A percentile compares a stretch with the other conserved stretches of the same genome.
These are phyloP conservation scores for Ceratocystis variospora DNA, from an alignment of 2,329 filamentous ascomycete genomes.

Conservation along the genomic window DNA sequence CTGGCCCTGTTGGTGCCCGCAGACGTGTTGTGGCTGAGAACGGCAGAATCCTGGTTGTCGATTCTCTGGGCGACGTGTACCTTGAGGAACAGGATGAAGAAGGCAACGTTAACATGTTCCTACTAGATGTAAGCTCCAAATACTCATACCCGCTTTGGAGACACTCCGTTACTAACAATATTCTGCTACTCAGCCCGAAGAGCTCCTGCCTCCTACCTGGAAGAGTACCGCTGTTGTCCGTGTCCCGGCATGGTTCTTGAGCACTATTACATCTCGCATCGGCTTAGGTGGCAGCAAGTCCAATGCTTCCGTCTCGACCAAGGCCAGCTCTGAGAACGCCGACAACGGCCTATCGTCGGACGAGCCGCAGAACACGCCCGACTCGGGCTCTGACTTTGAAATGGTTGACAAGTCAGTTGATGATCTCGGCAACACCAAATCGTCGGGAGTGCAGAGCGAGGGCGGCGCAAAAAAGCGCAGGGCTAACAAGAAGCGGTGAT, in stretches of 20 bases:
- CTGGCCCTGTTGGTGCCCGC: conserved; percentile 58
- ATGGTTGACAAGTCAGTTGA: conserved; percentile 39
- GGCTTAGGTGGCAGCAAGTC: conserved; percentile 22
- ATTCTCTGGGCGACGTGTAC: conserved; percentile 82
- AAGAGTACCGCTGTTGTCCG: conserved; percentile 71
- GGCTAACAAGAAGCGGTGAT: conserved; percentile 37
- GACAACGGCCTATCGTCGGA: conserved; percentile 31
- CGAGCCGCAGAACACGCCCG: conserved; percentile 36
- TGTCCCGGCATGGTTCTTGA: conserved; percentile 55
- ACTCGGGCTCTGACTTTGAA: conserved; percentile 48
- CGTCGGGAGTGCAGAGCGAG: conserved; percentile 33
- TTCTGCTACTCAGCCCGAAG: conserved; percentile 47
- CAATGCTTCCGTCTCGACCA: conserved; percentile 20
- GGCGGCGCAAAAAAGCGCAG: conserved; percentile 40
- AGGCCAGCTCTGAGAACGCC: conserved; percentile 28
- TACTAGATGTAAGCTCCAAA: conserved; percentile 61
- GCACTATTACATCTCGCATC: conserved; percentile 39
- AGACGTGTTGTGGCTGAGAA: conserved; percentile 88
- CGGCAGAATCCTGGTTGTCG: conserved; percentile 86
- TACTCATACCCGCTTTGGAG: too few species aligned
- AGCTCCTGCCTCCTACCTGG: conserved; percentile 64
- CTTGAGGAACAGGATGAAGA: conserved; percentile 87
- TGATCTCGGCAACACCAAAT: conserved; percentile 34
- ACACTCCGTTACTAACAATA: neutral
- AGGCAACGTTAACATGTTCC: conserved; percentile 65